A percentile compares a stretch with the other conserved stretches of the same genome.
Evolutionary conservation across 1,284 basidiomycete genomes (phyloP).

Genomic region (Cutaneotrichosporon arboriforme): DNA sequence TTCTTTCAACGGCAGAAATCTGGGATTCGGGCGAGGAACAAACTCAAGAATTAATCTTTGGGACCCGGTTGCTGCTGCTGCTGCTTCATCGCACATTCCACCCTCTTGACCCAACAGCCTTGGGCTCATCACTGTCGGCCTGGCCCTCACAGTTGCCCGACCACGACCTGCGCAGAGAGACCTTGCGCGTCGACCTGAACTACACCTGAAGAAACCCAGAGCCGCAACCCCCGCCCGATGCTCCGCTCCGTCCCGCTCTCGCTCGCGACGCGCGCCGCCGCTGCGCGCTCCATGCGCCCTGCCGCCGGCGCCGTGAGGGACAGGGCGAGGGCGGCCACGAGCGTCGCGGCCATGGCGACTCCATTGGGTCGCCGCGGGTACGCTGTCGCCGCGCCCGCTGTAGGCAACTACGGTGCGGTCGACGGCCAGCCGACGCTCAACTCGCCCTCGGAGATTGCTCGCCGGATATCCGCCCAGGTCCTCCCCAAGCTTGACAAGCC

Average conservation of each 20-base stretch:
- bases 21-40: too few species aligned
- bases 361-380: constrained; percentile 23
- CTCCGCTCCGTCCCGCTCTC: constrained; percentile 21
- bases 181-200: background rate
- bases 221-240: constrained; percentile 3
- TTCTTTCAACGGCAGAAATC: too few species aligned
- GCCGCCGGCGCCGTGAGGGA: background rate
- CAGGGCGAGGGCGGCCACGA: background rate
- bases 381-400: constrained; percentile 71
- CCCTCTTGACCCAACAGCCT: too few species aligned
- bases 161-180: background rate
- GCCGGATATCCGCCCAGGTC: constrained; percentile 83
- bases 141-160: too few species aligned
- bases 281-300: constrained; percentile 3
- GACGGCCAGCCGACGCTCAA: constrained; percentile 75
- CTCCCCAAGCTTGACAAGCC: constrained; percentile 71
- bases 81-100: too few species aligned
- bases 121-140: too few species aligned
- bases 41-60: too few species aligned
- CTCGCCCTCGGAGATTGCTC: constrained; percentile 85
- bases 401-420: constrained; percentile 63
- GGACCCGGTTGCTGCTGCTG: too few species aligned
- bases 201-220: background rate
- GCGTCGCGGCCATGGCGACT: background rate
- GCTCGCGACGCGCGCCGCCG: constrained; percentile 14